A percentile compares a stretch with the other conserved stretches of the same genome.
Evolutionary conservation across 1,284 basidiomycete species (phyloP).

Genomic region (Cryptococcus sp.): DNA sequence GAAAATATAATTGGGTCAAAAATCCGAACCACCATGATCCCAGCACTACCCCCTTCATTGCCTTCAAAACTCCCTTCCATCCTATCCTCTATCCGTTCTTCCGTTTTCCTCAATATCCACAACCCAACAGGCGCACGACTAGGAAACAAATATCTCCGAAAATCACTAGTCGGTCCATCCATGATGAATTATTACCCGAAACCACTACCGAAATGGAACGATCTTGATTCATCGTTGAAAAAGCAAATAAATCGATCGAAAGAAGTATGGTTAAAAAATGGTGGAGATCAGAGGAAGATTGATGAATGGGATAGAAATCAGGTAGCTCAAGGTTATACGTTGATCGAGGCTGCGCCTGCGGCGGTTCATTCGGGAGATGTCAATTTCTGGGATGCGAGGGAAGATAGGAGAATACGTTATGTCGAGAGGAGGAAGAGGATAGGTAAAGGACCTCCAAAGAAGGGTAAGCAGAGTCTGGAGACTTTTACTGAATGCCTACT

Average conservation of each 20-base stretch:
- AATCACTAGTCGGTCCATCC: conserved; percentile 67
- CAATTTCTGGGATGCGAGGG: neutral
- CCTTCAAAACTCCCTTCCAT: conserved; percentile 20
- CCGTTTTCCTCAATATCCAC: conserved; percentile 75
- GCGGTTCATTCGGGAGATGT: neutral
- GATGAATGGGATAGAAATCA: neutral
- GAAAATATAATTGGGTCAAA: too few species aligned
- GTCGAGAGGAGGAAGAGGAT: conserved; percentile 1
- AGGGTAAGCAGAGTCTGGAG: neutral
- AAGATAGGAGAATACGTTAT: neutral
- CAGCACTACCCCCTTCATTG: conserved; percentile 1
- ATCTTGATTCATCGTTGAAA: neutral
- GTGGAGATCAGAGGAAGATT: neutral
- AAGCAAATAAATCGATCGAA: neutral
- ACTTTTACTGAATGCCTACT: neutral
- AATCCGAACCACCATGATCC: conserved; percentile 4
- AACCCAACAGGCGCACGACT: conserved; percentile 72
- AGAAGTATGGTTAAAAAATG: neutral
- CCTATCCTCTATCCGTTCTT: conserved; percentile 37
- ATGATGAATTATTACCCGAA: conserved; percentile 64
- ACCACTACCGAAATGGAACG: neutral
- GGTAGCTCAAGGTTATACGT: neutral
- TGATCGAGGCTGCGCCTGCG: neutral
- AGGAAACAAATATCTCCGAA: conserved; percentile 76
- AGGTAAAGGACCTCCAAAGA: conserved; percentile 1